These are phyloP conservation scores for Chrysanthemum seticuspe DNA, from an alignment of 129 eudicot species.

Conservation along the genomic window DNA sequence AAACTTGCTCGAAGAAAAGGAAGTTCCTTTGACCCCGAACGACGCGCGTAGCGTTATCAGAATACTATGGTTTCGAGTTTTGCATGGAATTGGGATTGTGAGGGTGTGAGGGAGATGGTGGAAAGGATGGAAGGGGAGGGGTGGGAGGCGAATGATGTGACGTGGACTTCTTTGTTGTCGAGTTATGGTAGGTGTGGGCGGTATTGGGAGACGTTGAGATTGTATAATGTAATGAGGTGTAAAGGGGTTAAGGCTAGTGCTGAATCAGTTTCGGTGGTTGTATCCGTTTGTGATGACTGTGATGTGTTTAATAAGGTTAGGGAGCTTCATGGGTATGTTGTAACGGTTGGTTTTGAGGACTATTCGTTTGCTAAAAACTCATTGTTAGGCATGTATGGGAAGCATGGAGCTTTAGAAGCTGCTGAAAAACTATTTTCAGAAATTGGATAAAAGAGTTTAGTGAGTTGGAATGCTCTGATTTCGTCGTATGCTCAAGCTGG, in stretches of 20 bases:
- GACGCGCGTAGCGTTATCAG: too few relatives aligned
- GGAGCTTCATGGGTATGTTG: conserved; percentile 53
- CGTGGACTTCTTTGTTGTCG: conserved; percentile 84
- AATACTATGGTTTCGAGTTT: conserved; percentile 63
- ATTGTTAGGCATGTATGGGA: conserved; percentile 63
- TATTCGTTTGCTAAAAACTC: conserved; percentile 57
- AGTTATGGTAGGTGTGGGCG: conserved; percentile 63
- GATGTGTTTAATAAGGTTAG: conserved; percentile 33
- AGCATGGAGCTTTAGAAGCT: conserved; percentile 41
- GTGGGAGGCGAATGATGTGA: conserved; percentile 62
- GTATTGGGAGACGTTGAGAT: conserved; percentile 37
- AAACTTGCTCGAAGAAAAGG: too few relatives aligned
- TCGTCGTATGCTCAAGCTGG: conserved; percentile 68
- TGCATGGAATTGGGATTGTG: conserved; percentile 45
- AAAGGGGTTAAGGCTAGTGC: conserved; percentile 40
- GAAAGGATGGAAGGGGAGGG: conserved; percentile 60
- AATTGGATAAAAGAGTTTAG: conserved; percentile 42
- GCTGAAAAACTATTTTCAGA: conserved; percentile 49
- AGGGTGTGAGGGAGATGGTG: conserved; percentile 41
- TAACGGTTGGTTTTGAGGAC: conserved; percentile 54
- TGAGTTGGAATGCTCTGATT: conserved; percentile 77
- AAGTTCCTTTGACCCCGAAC: too few relatives aligned
- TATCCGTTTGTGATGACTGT: conserved; percentile 51
- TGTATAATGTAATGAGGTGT: conserved; percentile 52
- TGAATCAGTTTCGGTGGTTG: conserved; percentile 69